A percentile compares a stretch with the other conserved stretches of the same genome.
These are phyloP conservation scores for Ascochyta lentis DNA, from an alignment of 2,329 filamentous ascomycete genomes.

Conservation along the genomic window DNA sequence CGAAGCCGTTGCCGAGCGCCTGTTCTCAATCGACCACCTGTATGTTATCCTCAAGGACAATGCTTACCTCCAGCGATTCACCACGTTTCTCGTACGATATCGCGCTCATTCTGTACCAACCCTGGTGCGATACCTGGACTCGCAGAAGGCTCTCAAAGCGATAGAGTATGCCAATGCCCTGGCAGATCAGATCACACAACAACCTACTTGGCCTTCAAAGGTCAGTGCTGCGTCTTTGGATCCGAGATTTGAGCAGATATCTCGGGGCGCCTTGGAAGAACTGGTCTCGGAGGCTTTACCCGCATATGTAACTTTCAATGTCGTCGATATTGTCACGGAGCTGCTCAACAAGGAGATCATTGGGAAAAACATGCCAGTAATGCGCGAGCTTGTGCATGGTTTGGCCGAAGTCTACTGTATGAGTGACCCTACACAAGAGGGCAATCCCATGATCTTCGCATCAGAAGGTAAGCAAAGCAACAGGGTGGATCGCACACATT, in stretches of 20 bases:
- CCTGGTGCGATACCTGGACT: slow-evolving; percentile 72
- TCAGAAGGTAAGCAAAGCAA: slow-evolving; percentile 63
- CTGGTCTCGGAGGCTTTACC: slow-evolving; percentile 71
- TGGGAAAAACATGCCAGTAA: slow-evolving; percentile 66
- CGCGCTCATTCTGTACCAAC: slow-evolving; percentile 67
- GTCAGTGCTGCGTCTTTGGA: slow-evolving; percentile 57
- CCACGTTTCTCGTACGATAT: slow-evolving; percentile 65
- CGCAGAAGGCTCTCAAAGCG: slow-evolving; percentile 71
- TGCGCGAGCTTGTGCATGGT: slow-evolving; percentile 71
- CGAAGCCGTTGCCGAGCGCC: slow-evolving; percentile 65
- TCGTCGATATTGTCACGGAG: slow-evolving; percentile 69
- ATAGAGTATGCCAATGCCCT: slow-evolving; percentile 73
- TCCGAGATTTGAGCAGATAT: slow-evolving; percentile 63
- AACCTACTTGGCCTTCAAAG: slow-evolving; percentile 48
- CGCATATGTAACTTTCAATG: slow-evolving; percentile 71
- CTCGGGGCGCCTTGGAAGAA: slow-evolving; percentile 65
- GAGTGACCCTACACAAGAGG: slow-evolving; percentile 71
- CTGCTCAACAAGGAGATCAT: slow-evolving; percentile 71
- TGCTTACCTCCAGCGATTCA: slow-evolving; percentile 67
- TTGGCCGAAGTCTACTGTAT: slow-evolving; percentile 77
- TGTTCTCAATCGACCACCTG: slow-evolving; percentile 71
- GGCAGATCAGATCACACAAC: slow-evolving; percentile 60
- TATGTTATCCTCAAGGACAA: slow-evolving; percentile 67
- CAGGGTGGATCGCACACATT: background rate
- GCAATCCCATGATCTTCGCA: slow-evolving; percentile 76